phyloP scores from a whole-genome alignment of 805 yeast species.

The Nakazawaea holstii region DNA sequence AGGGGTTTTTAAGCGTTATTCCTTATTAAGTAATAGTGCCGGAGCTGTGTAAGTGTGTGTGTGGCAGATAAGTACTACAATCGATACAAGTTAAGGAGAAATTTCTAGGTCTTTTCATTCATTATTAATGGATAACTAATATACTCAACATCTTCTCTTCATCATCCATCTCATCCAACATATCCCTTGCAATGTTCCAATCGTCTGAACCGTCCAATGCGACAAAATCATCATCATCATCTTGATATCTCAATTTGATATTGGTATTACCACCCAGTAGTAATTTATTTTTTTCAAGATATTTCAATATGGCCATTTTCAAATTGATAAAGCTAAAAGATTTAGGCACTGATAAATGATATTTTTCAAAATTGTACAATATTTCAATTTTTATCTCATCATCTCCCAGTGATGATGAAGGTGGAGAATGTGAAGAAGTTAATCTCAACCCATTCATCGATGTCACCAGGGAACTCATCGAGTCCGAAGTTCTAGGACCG shows the following conservation, averaged over 20 bases:
- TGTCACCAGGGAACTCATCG: slow-evolving; percentile 1
- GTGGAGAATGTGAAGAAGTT: slow-evolving; percentile 4
- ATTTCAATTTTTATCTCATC: slow-evolving; percentile 34
- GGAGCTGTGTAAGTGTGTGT: too few relatives aligned
- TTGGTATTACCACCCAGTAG: slow-evolving; percentile 22
- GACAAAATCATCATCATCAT: slow-evolving; percentile 94
- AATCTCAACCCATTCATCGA: slow-evolving; percentile 4
- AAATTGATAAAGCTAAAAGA: slow-evolving; percentile 47
- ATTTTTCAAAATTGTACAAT: slow-evolving; percentile 43
- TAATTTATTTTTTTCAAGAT: slow-evolving; percentile 47
- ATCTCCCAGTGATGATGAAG: slow-evolving; percentile 19
- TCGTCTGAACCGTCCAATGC: slow-evolving; percentile 83
- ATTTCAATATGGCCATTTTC: slow-evolving; percentile 51
- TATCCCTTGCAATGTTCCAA: slow-evolving; percentile 79
- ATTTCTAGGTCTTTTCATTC: slow-evolving; percentile 3
- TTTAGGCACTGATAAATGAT: slow-evolving; percentile 59
- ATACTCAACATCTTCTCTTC: slow-evolving; percentile 29
- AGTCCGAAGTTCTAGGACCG: slow-evolving; percentile 2
- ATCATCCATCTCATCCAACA: slow-evolving; percentile 46
- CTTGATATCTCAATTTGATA: slow-evolving; percentile 70
- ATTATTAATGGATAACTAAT: slow-evolving; percentile 6
- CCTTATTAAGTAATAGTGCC: too few relatives aligned
- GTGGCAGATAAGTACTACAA: too few relatives aligned
- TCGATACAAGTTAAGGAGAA: too few relatives aligned
- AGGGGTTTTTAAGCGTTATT: too few relatives aligned